Conservation (phyloP, 768 basidiomycete genomes). For the Lactarius evosmus region DNA sequence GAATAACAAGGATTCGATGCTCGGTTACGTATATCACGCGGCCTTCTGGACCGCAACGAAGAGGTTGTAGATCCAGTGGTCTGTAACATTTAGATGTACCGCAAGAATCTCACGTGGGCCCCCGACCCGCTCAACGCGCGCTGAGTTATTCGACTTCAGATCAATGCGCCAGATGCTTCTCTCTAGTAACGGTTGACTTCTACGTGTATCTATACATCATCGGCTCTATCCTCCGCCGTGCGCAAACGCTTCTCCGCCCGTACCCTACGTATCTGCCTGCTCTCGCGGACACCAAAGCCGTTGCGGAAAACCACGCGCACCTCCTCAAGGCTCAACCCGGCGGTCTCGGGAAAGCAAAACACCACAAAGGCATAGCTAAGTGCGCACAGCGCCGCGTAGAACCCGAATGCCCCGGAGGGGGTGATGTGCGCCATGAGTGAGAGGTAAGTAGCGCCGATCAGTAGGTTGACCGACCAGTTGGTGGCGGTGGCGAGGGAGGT, state of each 20-base stretch:
- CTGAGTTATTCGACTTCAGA: neutral
- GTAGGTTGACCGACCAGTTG: slow-evolving; percentile 75
- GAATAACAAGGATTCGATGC: slow-evolving; percentile 74
- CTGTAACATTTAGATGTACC: neutral
- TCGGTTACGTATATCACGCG: slow-evolving; percentile 80
- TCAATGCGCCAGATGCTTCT: neutral
- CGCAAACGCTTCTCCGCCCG: slow-evolving; percentile 37
- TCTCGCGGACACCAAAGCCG: slow-evolving; percentile 64
- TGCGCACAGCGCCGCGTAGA: slow-evolving; percentile 71
- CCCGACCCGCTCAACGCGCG: neutral
- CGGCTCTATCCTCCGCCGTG: neutral
- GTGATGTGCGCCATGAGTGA: slow-evolving; percentile 73
- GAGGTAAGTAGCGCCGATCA: slow-evolving; percentile 78
- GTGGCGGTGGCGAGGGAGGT: slow-evolving; percentile 71
- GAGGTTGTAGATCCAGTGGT: slow-evolving; percentile 18
- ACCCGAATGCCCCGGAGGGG: slow-evolving; percentile 70
- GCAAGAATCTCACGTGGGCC: neutral
- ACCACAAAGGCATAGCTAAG: slow-evolving; percentile 67
- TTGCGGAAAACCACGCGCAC: slow-evolving; percentile 58
- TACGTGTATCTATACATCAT: neutral
- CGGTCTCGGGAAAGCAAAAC: slow-evolving; percentile 76
- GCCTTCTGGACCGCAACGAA: slow-evolving; percentile 81
- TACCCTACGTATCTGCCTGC: slow-evolving; percentile 45
- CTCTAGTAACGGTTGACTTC: neutral
- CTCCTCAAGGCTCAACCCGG: slow-evolving; percentile 67